Base-by-base conservation (phyloP, 306 rosid species). In the Vigna unguiculata region DNA sequence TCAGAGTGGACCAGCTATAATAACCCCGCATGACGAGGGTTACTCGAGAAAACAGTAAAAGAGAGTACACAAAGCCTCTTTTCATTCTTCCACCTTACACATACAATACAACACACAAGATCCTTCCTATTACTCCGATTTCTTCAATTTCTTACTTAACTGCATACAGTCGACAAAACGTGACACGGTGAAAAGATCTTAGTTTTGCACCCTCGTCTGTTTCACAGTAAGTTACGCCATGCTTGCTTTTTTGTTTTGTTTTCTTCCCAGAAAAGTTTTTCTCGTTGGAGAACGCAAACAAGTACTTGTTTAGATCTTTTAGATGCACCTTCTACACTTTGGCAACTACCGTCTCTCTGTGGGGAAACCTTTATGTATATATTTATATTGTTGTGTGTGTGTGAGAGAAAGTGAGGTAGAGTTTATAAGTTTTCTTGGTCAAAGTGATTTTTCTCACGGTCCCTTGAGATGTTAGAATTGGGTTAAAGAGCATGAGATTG, bases 141-240 rank as follows among this genome's bases (percentile, higher is more conserved):
- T 62, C 69, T 36, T 63, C 69, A n/a, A 34, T 63, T 63, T 63
- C 48, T 10, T 4, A 63, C 28, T 4, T 19, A 28, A 16, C 71
- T 64, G 17, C 8, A 38, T 19, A 5, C 20, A 21, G 24, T 64
- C 22, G 12, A 40, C 66, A 53, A 24, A 53, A 77, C 65, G 30
- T 6, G 28, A 8, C 74, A 65, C 74, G 2, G 41, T 63, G 52
- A 52, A 51, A 52, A 38, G 20, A 76, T 51, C 45, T 9, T 16
- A 21, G 9, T 34, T 45, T 75, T 49, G 25, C 72, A 22, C 8
- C 57, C 55, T 52, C 66, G 3, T 13, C 72, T 8, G 65, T 22
- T 76, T 67, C 69, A 55, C 74, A 43, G 81, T 77, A 68, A 77
- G 81, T 77, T 19, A 13, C 25, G 25, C 38, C 25, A 9, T 67